phyloP scores from a whole-genome alignment of 179 eudicot species.

The Corrigiola litoralis region DNA sequence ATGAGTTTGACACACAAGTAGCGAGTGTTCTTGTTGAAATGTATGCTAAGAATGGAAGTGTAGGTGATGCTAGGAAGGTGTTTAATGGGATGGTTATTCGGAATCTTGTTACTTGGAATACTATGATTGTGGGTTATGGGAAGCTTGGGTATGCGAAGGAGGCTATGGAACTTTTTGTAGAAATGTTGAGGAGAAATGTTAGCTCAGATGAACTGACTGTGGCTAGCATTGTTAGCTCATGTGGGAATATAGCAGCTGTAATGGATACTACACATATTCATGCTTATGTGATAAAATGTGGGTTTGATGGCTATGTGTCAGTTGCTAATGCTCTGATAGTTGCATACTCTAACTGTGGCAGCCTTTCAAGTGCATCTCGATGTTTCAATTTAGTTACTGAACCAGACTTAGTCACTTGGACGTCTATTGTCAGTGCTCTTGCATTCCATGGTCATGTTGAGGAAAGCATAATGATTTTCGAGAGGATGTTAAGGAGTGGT shows the following conservation, averaged over 20 bases:
- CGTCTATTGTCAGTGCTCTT: constrained; percentile 46
- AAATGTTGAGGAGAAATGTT: constrained; percentile 32
- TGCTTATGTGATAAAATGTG: constrained; percentile 30
- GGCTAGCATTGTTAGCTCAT: constrained; percentile 54
- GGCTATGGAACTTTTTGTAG: constrained; percentile 34
- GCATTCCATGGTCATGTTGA: constrained; percentile 42
- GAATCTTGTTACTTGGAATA: constrained; percentile 51
- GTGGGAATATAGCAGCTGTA: constrained; percentile 33
- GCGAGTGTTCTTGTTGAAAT: constrained; percentile 37
- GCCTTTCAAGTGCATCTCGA: constrained; percentile 28
- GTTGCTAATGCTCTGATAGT: constrained; percentile 40
- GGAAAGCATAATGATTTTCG: constrained; percentile 39
- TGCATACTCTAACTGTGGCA: constrained; percentile 50
- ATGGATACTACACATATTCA: constrained; percentile 37
- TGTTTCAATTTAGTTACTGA: constrained; percentile 29
- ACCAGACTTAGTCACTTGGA: constrained; percentile 50
- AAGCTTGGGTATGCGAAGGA: constrained; percentile 37
- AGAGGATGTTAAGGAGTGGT: constrained; percentile 33
- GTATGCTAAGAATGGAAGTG: constrained; percentile 36
- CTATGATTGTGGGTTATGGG: constrained; percentile 62
- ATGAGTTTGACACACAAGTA: constrained; percentile 24
- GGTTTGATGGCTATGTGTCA: constrained; percentile 31
- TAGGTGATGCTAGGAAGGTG: constrained; percentile 37
- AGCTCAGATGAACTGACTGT: constrained; percentile 45
- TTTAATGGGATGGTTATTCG: constrained; percentile 40